A percentile compares a stretch with the other conserved stretches of the same genome.
Evolutionary conservation across 2,329 filamentous ascomycete genomes (phyloP).

Genomic region (Pestalotiopsis sp.): DNA sequence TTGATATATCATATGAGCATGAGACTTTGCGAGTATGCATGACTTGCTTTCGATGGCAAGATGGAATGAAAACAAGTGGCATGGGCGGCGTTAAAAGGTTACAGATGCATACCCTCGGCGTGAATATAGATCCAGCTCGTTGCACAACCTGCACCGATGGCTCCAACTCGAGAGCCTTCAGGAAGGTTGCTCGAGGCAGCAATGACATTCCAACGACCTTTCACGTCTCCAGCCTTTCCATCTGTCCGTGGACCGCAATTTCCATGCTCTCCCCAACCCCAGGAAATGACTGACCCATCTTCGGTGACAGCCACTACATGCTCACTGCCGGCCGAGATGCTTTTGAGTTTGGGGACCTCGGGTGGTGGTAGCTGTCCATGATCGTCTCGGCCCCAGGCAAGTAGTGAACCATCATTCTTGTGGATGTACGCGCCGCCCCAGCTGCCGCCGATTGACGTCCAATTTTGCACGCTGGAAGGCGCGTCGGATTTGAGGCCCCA

Average conservation of each 20-base stretch:
- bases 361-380: slow-evolving; percentile 77
- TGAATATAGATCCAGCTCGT: slow-evolving; percentile 76
- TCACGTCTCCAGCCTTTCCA: slow-evolving; percentile 62
- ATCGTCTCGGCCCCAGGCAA: slow-evolving; percentile 83
- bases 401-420: slow-evolving; percentile 58
- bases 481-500: slow-evolving; percentile 65
- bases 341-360: slow-evolving; percentile 58
- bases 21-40: background rate
- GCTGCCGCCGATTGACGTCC: slow-evolving; percentile 73
- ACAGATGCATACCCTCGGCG: slow-evolving; percentile 33
- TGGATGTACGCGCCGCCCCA: slow-evolving; percentile 85
- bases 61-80: background rate
- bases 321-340: slow-evolving; percentile 85
- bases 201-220: slow-evolving; percentile 70
- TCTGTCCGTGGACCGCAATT: slow-evolving; percentile 80
- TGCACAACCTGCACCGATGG: slow-evolving; percentile 83
- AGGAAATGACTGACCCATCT: slow-evolving; percentile 72
- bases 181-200: slow-evolving; percentile 59
- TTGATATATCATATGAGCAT: background rate
- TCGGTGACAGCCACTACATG: slow-evolving; percentile 77
- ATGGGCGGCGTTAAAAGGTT: slow-evolving; percentile 15
- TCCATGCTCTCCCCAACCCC: slow-evolving; percentile 98
- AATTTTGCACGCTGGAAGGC: slow-evolving; percentile 56
- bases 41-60: background rate
- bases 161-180: slow-evolving; percentile 53